Conservation (phyloP, 2,329 filamentous ascomycete genomes). For the Neonectria sp. region DNA sequence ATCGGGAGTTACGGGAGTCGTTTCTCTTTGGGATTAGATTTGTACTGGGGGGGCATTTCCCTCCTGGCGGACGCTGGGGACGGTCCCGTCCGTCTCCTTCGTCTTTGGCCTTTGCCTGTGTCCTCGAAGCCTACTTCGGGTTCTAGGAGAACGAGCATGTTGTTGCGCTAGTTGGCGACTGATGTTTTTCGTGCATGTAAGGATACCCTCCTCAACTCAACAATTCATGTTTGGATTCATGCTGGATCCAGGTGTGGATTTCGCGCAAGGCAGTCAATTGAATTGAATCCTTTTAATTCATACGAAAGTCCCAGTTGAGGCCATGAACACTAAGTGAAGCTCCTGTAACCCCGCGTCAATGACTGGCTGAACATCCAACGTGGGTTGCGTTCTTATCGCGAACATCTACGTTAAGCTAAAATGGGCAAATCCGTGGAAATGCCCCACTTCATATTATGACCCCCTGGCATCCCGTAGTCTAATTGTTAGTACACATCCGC, state of each 20-base stretch:
- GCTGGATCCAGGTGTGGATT: slow-evolving; percentile 5
- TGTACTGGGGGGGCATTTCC: slow-evolving; percentile 20
- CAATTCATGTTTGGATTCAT: slow-evolving; percentile 15
- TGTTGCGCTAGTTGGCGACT: slow-evolving; percentile 36
- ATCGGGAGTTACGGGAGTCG: slow-evolving; percentile 49
- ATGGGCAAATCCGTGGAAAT: too few species aligned
- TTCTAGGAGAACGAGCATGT: slow-evolving; percentile 12
- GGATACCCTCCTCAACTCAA: slow-evolving; percentile 52
- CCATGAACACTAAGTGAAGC: neutral
- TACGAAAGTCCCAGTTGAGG: neutral
- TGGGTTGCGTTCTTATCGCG: too few species aligned
- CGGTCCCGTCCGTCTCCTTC: slow-evolving; percentile 18
- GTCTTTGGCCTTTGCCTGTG: slow-evolving; percentile 5
- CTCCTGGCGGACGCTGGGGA: slow-evolving; percentile 17
- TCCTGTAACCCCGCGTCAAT: neutral
- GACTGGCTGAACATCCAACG: too few species aligned
- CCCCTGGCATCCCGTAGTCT: too few species aligned
- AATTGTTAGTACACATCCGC: too few species aligned
- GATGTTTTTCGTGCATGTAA: slow-evolving; percentile 39
- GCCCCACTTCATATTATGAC: too few species aligned
- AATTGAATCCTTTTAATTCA: slow-evolving; percentile 16
- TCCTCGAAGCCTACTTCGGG: slow-evolving; percentile 11
- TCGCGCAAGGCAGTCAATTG: slow-evolving; percentile 18
- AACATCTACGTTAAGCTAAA: too few species aligned
- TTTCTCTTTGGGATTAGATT: slow-evolving; percentile 47